Evolutionary conservation across 129 eudicot genomes (phyloP), one percentile per base, ranked within the genome.

Genomic region (Tanacetum coccineum): DNA sequence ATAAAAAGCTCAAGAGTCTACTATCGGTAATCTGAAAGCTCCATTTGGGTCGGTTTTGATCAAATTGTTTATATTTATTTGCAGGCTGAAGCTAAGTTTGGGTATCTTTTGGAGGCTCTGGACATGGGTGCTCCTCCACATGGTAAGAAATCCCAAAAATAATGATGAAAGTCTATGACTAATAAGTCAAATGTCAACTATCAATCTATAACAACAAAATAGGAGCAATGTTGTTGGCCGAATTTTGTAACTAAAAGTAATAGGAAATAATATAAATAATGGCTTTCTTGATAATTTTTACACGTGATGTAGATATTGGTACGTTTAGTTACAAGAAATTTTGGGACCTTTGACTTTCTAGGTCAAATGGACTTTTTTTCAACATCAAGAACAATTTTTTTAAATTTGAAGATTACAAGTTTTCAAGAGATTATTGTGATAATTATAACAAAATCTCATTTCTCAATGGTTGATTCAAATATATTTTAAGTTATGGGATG

Each of bases 91-190:
- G 90, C 87, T n/a, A 93, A 89, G 75, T 93, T 93, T 60, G 99
- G 96, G 45, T 89, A 93, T 71, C 96, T 93, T 68, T 73, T 93
- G 63, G 99, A 93, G 74, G 99, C 99, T 64, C 66, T 93, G 66
- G 99, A 93, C 82, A 78, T 93, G 95, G 99, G 95, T 69, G 96
- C 96, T 79, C 96, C 96, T 72, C 99, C 99, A 36, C 99, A 93
- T 71, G 99, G 96, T 93, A 84, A 15, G 74, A 14, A 47, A 62
- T 13, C 9, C 9, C 25, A 15, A 5, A 6, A 20, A 5, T 36
- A 36, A 36, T 6, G 9, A 36, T 36, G 42, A 36, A 36, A 36
- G 10, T 6, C 9, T 6, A 7, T 32, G 42, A 36, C 42, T 36
- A 36, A 36, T 36, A 36, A 36, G 42, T 36, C 42, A 36, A 36